Conservation (phyloP, 1,284 basidiomycete genomes). For the Erythrobasidium hasegawianum region DNA sequence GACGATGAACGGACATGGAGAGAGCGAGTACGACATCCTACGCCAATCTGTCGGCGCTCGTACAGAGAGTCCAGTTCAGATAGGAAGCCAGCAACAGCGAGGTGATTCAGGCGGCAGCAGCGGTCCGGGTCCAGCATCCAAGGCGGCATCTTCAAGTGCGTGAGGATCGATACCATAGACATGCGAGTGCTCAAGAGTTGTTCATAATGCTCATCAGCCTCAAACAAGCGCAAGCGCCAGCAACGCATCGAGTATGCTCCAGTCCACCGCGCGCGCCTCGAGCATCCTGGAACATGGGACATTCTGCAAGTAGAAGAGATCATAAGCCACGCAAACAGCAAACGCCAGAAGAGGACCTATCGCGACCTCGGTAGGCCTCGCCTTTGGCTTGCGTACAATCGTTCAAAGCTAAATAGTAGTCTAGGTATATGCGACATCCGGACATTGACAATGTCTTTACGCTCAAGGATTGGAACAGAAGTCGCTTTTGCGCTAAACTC, state of each 20-base stretch:
- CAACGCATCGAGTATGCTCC: constrained; percentile 90
- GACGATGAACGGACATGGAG: too few species aligned
- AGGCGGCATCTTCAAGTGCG: background rate
- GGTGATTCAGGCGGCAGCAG: constrained; percentile 3
- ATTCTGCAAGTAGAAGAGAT: constrained; percentile 66
- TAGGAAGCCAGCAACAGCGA: constrained; percentile 11
- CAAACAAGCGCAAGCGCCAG: too few species aligned
- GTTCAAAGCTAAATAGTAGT: too few species aligned
- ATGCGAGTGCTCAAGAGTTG: too few species aligned
- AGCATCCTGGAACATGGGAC: constrained; percentile 74
- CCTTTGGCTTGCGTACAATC: too few species aligned
- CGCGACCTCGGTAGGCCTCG: constrained; percentile 63
- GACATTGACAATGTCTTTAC: constrained; percentile 79
- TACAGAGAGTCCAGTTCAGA: background rate
- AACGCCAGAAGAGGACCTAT: constrained; percentile 62
- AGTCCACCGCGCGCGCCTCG: constrained; percentile 67
- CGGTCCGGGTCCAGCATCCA: background rate
- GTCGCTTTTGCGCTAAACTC: constrained; percentile 86
- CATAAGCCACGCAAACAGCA: constrained; percentile 55
- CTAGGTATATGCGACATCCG: constrained; percentile 75
- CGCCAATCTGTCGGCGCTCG: background rate
- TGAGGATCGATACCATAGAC: too few species aligned
- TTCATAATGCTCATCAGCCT: too few species aligned
- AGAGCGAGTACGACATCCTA: constrained; percentile 9
- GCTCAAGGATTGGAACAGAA: constrained; percentile 77